Percentiles rank a stretch among this genome's conserved stretches.
Conservation (phyloP, 2,329 filamentous ascomycete genomes). For the Epichloe bromicola region DNA sequence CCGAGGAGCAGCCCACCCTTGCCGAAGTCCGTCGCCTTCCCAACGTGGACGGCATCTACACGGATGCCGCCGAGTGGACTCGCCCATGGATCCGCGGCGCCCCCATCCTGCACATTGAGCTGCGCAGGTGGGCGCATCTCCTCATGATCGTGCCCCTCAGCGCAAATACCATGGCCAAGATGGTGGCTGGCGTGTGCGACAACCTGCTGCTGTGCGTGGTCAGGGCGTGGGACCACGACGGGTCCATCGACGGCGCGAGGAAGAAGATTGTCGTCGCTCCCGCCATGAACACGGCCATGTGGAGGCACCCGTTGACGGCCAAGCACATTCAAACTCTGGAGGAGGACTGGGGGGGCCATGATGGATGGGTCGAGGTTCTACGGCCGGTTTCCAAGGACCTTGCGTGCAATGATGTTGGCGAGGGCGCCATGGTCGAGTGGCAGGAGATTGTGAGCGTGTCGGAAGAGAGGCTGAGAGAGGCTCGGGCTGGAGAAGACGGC, state of each 20-base stretch:
- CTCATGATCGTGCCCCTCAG: slow-evolving; percentile 69
- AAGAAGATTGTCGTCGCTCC: slow-evolving; percentile 65
- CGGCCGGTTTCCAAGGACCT: slow-evolving; percentile 59
- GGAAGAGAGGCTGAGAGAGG: slow-evolving; percentile 40
- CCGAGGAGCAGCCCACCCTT: slow-evolving; percentile 61
- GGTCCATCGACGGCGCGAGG: slow-evolving; percentile 36
- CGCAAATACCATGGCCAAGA: slow-evolving; percentile 78
- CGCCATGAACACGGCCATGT: slow-evolving; percentile 88
- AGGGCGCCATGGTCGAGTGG: slow-evolving; percentile 77
- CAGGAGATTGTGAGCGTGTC: slow-evolving; percentile 55
- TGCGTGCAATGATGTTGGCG: slow-evolving; percentile 74
- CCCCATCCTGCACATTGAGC: slow-evolving; percentile 81
- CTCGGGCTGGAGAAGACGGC: slow-evolving; percentile 18
- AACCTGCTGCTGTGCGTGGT: slow-evolving; percentile 62
- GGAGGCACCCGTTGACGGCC: slow-evolving; percentile 67
- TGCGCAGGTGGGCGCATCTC: slow-evolving; percentile 65
- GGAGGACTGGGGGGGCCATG: slow-evolving; percentile 55
- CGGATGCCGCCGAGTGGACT: slow-evolving; percentile 76
- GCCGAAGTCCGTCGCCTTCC: slow-evolving; percentile 43
- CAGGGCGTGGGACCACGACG: slow-evolving; percentile 77
- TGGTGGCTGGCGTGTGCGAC: slow-evolving; percentile 65
- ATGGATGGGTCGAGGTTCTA: slow-evolving; percentile 50
- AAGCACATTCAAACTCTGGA: slow-evolving; percentile 57
- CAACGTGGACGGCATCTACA: slow-evolving; percentile 70
- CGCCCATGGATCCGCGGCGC: slow-evolving; percentile 64